Evolutionary conservation across 345 rosid genomes (phyloP), one percentile per base, ranked within the genome.

Genomic region (Sonneratia alba): DNA sequence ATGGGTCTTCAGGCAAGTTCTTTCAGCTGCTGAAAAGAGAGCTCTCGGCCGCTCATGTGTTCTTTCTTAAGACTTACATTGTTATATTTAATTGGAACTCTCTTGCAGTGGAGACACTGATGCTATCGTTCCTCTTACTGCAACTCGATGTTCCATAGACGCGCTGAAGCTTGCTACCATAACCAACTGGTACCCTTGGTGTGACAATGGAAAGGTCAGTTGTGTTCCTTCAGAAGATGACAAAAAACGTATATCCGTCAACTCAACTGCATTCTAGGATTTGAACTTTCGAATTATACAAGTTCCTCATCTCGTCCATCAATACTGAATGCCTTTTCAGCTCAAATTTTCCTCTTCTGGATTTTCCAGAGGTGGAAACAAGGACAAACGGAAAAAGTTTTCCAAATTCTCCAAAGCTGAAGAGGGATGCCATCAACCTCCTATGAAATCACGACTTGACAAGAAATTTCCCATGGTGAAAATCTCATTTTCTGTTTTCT

Each of bases 111-210:
- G 97, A 79, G 97, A 94, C 74, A 85, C 96, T 19, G 97, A 94
- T 70, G 75, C 93, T 37, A 89, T 91, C 27, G 87, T 94, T 70
- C 96, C 98, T 9, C 78, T 94, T 36, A 91, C 97, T 67, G 98
- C 96, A 71, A 91, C 91, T 56, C 91, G 96, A 73, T 81, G 87
- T 80, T 91, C 98, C 51, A 85, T 94, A 59, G 86, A 90, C 70
- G 96, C 97, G 18, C 79, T 94, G 72, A 90, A 86, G 78, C 68
- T 94, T 63, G 86, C 78, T 40, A 94, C 88, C 7, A 66, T 87
- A 47, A 81, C 78, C 77, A 90, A 89, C 79, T 94, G 98, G 97
- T 78, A 83, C 72, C 87, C 97, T 2, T 94, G 98, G 98, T 87
- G 88, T 36, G 95, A 85, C 73, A 78, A 76, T 10, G 79, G 86